These are phyloP conservation scores for Arabidopsis thaliana DNA, from an alignment of 345 rosid genomes.

Conservation along the genomic window TAIR10.1 NC_003070.9:17349001-17349500, in stretches of 20 bases:
- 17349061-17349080: slow-evolving; percentile 23
- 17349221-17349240: neutral
- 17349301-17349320: neutral
- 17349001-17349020: slow-evolving; percentile 11
- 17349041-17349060: slow-evolving; percentile 1
- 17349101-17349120: slow-evolving; percentile 2
- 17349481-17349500: slow-evolving; percentile 32
- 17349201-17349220: neutral
- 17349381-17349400: neutral
- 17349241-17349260: slow-evolving; percentile 3
- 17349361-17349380: neutral
- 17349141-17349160: slow-evolving; percentile 21
- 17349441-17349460: slow-evolving; percentile 23
- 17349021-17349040: neutral
- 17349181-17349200: neutral
- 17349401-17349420: neutral
- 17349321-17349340: neutral
- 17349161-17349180: neutral
- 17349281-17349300: neutral
- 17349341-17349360: neutral
- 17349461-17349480: slow-evolving; percentile 26
- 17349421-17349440: slow-evolving; percentile 23
- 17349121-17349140: neutral
- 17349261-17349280: slow-evolving; percentile 2
- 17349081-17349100: slow-evolving; percentile 10